Evolutionary conservation across 2,329 filamentous ascomycete genomes (phyloP).

Genomic region (Cadophora sp.): DNA sequence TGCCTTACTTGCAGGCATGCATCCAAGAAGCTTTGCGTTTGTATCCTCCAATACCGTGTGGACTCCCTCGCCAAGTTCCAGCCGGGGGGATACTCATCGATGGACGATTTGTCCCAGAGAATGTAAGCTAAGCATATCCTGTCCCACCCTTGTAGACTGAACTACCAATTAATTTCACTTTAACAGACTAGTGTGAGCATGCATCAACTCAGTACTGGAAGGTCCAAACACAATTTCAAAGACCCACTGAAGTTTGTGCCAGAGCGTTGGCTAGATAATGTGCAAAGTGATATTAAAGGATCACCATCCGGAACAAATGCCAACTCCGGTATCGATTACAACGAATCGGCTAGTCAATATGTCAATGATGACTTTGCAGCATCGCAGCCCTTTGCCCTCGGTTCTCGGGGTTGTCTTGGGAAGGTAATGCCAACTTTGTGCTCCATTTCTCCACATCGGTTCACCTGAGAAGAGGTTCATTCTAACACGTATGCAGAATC

Average conservation of each 20-base stretch:
- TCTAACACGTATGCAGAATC: not conserved
- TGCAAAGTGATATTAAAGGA: not conserved
- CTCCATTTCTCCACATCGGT: not conserved
- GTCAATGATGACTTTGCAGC: constrained; percentile 6
- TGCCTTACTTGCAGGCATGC: constrained; percentile 6
- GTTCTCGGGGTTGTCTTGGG: constrained; percentile 17
- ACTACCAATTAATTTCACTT: not conserved
- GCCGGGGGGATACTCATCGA: not conserved
- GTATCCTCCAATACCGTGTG: constrained; percentile 11
- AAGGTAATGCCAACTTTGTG: not conserved
- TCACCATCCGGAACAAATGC: not conserved
- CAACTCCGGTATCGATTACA: not conserved
- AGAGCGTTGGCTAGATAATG: constrained; percentile 7
- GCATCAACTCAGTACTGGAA: not conserved
- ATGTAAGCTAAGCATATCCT: not conserved
- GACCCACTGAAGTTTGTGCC: constrained; percentile 10
- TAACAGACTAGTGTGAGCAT: not conserved
- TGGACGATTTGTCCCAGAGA: constrained; percentile 8
- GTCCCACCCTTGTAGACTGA: not conserved
- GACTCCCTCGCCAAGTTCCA: not conserved
- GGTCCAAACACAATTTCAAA: constrained; percentile 1
- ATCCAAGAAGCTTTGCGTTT: constrained; percentile 17
- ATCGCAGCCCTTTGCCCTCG: constrained; percentile 4
- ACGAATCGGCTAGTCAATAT: not conserved
- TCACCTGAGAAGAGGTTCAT: not conserved